Evolutionary conservation across 179 eudicot species (phyloP).

Genomic region (Nepenthes alata): DNA sequence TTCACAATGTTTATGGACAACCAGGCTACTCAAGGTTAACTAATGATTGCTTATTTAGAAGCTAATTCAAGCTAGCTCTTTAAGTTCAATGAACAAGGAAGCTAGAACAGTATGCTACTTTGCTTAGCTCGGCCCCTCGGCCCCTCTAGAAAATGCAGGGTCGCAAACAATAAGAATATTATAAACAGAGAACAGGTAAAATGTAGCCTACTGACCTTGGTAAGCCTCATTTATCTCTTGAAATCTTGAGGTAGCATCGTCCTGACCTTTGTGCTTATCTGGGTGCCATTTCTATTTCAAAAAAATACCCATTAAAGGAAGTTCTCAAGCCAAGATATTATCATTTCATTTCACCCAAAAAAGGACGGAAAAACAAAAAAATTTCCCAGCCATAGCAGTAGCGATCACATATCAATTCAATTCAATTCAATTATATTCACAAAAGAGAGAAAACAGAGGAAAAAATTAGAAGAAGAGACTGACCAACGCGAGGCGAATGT

Average conservation of each 20-base stretch:
- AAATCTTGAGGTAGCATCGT: slow-evolving; percentile 53
- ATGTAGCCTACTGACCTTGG: slow-evolving; percentile 40
- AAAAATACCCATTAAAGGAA: neutral
- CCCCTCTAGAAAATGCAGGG: neutral
- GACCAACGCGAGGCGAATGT: slow-evolving; percentile 80
- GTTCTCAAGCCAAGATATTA: neutral
- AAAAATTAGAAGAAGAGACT: slow-evolving; percentile 7
- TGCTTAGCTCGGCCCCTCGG: too few species aligned
- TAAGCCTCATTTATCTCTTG: slow-evolving; percentile 93
- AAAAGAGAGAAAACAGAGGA: neutral
- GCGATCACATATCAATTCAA: too few species aligned
- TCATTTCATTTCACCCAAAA: neutral
- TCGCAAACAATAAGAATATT: neutral
- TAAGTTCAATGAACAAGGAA: too few species aligned
- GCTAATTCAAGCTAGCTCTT: too few species aligned
- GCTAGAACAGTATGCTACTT: too few species aligned
- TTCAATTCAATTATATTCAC: neutral
- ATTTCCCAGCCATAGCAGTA: too few species aligned
- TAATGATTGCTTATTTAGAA: too few species aligned
- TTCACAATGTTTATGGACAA: too few species aligned
- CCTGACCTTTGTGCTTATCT: slow-evolving; percentile 62
- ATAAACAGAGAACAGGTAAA: neutral
- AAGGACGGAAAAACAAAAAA: neutral
- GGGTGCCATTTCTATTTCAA: slow-evolving; percentile 87
- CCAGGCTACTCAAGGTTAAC: too few species aligned